Evolutionary conservation across 371 early-diverging fungal species (phyloP), one percentile per base, ranked within the genome.

Genomic region (Fennellomyces sp.): DNA sequence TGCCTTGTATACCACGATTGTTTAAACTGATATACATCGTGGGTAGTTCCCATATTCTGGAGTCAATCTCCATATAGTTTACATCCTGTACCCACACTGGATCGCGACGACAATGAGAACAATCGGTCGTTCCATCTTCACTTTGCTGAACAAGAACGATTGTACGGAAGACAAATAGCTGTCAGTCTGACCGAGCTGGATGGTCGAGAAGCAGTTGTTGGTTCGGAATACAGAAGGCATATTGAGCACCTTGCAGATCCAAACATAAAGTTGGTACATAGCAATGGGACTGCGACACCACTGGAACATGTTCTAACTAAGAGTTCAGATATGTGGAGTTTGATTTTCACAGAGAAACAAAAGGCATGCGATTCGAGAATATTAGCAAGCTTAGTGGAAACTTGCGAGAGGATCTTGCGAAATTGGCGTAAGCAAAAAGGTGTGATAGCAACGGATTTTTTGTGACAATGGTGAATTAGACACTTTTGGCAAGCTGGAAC

Each of bases 311-410:
- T 2, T 30, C 8, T 4, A 11, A 26, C 2, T 23, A 17, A 15
- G 6, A 17, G 25, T 30, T 1, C 58, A 78, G 81, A 64, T 97
- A 97, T 65, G 80, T 90, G 27, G 94, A 95, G 61, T 98, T 98
- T 80, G 99, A 98, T 76, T 98, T 97, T 65, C 97, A 98, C 73
- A 67, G 64, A 41, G 80, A 82, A 58, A 76, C 77, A 30, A 79
- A 76, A 56, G 85, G 85, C 5, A 76, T 82, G 76, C 69, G 72
- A 27, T 84, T 74, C 60, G 85, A 82, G 35, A 81, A 81, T 58
- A 75, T 84, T 21, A 73, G 70, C 23, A 76, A 74, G 25, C 52
- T 84, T 1, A 73, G 75, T 11, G 70, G 61, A 13, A 78, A 70
- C n/a, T 58, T 84, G 15, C 56, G 68, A 35, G 65, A 75, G 12